Evolutionary conservation across 139 green algal genomes (phyloP).

Genomic region (Pseudopediastrum boryanum): DNA sequence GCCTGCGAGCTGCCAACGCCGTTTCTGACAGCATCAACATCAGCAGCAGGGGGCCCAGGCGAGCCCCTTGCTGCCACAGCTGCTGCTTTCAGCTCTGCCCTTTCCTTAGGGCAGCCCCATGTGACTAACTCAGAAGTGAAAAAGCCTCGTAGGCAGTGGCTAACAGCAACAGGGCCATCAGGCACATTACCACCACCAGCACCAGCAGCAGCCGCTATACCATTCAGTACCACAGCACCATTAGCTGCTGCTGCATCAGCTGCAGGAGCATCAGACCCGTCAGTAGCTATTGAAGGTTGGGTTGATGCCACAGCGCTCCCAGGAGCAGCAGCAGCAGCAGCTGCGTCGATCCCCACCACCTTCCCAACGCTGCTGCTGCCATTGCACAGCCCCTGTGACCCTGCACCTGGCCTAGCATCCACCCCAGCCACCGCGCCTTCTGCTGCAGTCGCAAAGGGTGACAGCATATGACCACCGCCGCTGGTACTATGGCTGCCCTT

Average conservation of each 20-base stretch:
- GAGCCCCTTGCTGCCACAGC: background rate
- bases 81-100: slow-evolving; percentile 6
- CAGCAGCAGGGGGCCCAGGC: background rate
- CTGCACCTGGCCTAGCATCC: too few species aligned
- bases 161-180: background rate
- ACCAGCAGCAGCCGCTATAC: slow-evolving; percentile 5
- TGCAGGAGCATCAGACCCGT: background rate
- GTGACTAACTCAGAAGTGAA: slow-evolving; percentile 53
- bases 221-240: background rate
- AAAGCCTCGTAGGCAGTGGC: slow-evolving; percentile 52
- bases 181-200: background rate
- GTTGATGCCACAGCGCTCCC: background rate
- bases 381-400: too few species aligned
- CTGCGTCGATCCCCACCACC: too few species aligned
- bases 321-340: too few species aligned
- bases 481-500: too few species aligned
- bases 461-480: too few species aligned
- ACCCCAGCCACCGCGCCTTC: too few species aligned
- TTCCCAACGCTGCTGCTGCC: too few species aligned
- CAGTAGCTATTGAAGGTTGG: background rate
- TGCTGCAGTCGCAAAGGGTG: too few species aligned
- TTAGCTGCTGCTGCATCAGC: background rate
- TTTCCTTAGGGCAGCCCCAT: slow-evolving; percentile 60
- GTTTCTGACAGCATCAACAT: slow-evolving; percentile 2
- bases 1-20: too few species aligned